Base-by-base conservation (phyloP, 768 basidiomycete genomes). In the Saitozyma podzolica region DNA sequence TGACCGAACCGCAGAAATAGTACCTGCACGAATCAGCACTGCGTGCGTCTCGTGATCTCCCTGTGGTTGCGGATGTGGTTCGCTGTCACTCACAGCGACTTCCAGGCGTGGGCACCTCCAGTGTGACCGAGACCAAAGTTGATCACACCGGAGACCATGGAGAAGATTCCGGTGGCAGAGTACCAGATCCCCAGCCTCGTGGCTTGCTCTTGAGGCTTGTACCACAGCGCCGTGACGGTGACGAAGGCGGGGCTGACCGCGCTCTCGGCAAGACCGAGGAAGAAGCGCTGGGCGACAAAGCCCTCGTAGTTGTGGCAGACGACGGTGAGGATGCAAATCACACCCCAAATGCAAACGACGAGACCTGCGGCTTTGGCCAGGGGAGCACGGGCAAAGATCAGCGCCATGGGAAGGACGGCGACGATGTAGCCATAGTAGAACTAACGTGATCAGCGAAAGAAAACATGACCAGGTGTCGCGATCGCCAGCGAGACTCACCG, bases 181-280 rank as follows among this genome's bases (percentile, higher is more conserved):
- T 77, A 80, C 75, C 78, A 80, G 65, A 80, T 69, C 0, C 79
- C 79, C 19, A 81, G 56, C 0, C 80, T 56, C 6, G 69, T 67
- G 3, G 80, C 78, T 61, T 80, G 76, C 53, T 80, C 79, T 42
- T 58, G 48, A 51, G 77, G 78, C 39, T 74, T 76, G 63, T 81
- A 82, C 80, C 80, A 82, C 40, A 78, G 56, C 1, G 65, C 65
- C 20, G 80, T 80, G 37, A 82, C 61, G 37, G 78, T 67, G 11
- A 82, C 73, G 63, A 82, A 82, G 0, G 80, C 81, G 0, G 79
- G 81, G 3, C 75, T 70, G 61, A 81, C 77, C 13, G 76, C 72
- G 5, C 70, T 69, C 56, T 79, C 78, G 4, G 66, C 63, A 17
- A 78, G 45, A 4, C 79, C 79, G 1, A 80, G 65, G 48, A 76